These are phyloP conservation scores for Ophiostoma sp. DNA, from an alignment of 2,329 filamentous ascomycete species.

Conservation along the genomic window DNA sequence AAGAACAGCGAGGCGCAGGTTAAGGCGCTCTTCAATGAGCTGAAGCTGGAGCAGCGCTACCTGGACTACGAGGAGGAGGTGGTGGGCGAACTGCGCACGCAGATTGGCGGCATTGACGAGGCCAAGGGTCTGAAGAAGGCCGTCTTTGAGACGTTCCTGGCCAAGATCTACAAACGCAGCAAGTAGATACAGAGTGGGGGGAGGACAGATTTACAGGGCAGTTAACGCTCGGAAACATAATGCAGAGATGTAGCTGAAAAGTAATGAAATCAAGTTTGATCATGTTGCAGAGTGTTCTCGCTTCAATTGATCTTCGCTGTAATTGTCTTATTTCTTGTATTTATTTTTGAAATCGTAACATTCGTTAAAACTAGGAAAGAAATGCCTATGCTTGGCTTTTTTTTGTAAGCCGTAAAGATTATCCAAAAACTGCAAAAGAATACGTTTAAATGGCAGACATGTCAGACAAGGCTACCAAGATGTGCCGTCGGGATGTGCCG, in stretches of 20 bases:
- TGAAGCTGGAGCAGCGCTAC: constrained; percentile 81
- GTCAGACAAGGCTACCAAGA: not conserved
- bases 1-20: constrained; percentile 76
- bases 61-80: constrained; percentile 85
- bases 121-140: constrained; percentile 83
- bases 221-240: not conserved
- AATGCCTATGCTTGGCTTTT: not conserved
- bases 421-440: not conserved
- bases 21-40: constrained; percentile 85
- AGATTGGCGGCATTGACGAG: constrained; percentile 82
- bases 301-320: not conserved
- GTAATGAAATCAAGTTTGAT: not conserved
- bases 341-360: not conserved
- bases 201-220: not conserved
- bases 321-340: not conserved
- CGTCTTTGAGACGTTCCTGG: constrained; percentile 85
- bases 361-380: not conserved
- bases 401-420: not conserved
- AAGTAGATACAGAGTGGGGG: constrained; percentile 61
- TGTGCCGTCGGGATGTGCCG: not conserved
- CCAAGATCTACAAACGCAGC: constrained; percentile 97
- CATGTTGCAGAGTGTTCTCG: not conserved
- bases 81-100: constrained; percentile 71
- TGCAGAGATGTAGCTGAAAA: not conserved
- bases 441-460: not conserved